phyloP scores from a whole-genome alignment of 257 asterid species.

The Striga asiatica region DNA sequence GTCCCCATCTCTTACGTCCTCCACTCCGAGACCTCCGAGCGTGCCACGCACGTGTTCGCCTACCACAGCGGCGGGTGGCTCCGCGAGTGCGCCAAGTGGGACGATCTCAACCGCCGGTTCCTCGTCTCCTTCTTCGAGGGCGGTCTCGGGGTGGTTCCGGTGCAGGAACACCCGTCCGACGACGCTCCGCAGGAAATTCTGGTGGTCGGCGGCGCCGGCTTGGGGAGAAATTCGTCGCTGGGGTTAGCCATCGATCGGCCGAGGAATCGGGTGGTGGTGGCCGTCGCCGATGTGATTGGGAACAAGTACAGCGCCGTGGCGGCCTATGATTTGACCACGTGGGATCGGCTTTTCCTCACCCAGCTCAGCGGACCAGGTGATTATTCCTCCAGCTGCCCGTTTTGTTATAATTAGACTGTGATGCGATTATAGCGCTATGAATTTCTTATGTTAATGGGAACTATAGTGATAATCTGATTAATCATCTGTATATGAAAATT shows the following conservation, averaged over 20 bases:
- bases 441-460: too few species aligned
- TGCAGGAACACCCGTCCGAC: constrained; percentile 15
- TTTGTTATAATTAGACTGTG: too few species aligned
- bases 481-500: too few species aligned
- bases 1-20: constrained; percentile 59
- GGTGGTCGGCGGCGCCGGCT: constrained; percentile 45
- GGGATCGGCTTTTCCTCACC: constrained; percentile 71
- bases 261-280: constrained; percentile 74
- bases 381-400: too few species aligned
- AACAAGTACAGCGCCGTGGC: constrained; percentile 62
- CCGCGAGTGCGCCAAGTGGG: constrained; percentile 91
- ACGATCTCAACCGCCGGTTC: constrained; percentile 56
- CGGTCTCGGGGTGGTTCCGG: constrained; percentile 63
- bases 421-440: too few species aligned
- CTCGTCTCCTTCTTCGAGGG: constrained; percentile 72
- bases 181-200: constrained; percentile 37
- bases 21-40: constrained; percentile 46
- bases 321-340: constrained; percentile 68
- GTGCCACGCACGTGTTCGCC: constrained; percentile 42
- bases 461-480: too few species aligned
- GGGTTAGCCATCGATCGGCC: constrained; percentile 69
- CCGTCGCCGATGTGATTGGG: constrained; percentile 50
- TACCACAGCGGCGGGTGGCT: constrained; percentile 67
- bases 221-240: constrained; percentile 67
- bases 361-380: constrained; percentile 79